Conservation (phyloP, 768 basidiomycete species). For the Pleurotus sapidus region DNA sequence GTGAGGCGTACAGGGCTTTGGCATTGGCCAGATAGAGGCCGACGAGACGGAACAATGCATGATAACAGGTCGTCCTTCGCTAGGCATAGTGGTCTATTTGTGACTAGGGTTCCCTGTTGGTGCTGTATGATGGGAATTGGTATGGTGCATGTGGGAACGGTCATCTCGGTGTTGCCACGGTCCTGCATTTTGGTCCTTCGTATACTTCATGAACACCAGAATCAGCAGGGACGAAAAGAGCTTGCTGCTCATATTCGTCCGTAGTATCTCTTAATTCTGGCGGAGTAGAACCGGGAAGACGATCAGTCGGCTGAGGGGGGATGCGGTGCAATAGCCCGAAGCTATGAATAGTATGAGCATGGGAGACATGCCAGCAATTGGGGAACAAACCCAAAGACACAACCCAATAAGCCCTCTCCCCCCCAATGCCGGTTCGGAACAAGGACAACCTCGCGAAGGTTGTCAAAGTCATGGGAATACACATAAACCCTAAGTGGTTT, state of each 20-base stretch:
- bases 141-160: background rate
- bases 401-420: constrained; percentile 92
- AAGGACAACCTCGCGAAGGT: constrained; percentile 87
- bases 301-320: constrained; percentile 69
- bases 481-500: constrained; percentile 93
- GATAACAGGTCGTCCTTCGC: too few species aligned
- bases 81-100: too few species aligned
- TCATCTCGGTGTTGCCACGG: background rate
- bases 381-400: constrained; percentile 83
- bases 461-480: constrained; percentile 95
- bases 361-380: background rate
- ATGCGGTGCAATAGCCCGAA: constrained; percentile 94
- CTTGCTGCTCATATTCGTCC: constrained; percentile 58
- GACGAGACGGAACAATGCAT: too few species aligned
- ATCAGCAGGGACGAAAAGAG: constrained; percentile 75
- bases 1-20: too few species aligned
- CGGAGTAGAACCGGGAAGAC: constrained; percentile 53
- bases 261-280: constrained; percentile 46
- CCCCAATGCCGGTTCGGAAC: constrained; percentile 98
- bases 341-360: constrained; percentile 32
- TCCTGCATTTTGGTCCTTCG: background rate
- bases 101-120: too few species aligned
- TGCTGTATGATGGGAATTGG: too few species aligned
- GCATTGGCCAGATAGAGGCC: too few species aligned
- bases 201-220: background rate